phyloP scores from a whole-genome alignment of 768 basidiomycete genomes.

The Naganishia vishniacii region DNA sequence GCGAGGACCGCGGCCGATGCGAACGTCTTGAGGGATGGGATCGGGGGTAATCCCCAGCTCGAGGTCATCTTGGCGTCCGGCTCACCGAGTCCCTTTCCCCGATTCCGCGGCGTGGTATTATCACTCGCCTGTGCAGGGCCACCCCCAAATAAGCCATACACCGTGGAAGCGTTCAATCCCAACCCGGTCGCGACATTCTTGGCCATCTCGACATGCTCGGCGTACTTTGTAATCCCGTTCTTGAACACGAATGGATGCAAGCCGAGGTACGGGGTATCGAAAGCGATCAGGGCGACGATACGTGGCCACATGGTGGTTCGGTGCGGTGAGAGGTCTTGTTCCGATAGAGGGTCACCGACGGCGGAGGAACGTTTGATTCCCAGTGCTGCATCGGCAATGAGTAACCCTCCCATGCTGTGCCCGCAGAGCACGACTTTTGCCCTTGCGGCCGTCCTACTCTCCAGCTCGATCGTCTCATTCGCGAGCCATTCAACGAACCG shows the following conservation, averaged over 20 bases:
- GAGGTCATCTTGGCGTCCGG: conserved; percentile 31
- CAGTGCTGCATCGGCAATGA: conserved; percentile 75
- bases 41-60: conserved; percentile 21
- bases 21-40: conserved; percentile 46
- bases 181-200: conserved; percentile 56
- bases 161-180: neutral
- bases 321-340: no score
- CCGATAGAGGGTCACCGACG: no score
- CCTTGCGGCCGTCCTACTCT: conserved; percentile 53
- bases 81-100: conserved; percentile 19
- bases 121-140: no score
- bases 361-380: conserved; percentile 55
- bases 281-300: conserved; percentile 76
- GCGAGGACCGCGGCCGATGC: conserved; percentile 51
- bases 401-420: conserved; percentile 86
- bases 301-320: conserved; percentile 63
- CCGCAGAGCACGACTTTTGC: conserved; percentile 82
- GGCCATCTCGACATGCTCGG: conserved; percentile 64
- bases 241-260: conserved; percentile 81
- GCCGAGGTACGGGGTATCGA: conserved; percentile 91
- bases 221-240: conserved; percentile 68
- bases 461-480: conserved; percentile 75
- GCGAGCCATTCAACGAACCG: conserved; percentile 90
- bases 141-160: conserved; percentile 25
- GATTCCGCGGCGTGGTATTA: conserved; percentile 27